Percentiles rank a stretch among this genome's conserved stretches.
phyloP scores from a whole-genome alignment of 805 yeast genomes.

The Kodamaea nitidulidarum region DNA sequence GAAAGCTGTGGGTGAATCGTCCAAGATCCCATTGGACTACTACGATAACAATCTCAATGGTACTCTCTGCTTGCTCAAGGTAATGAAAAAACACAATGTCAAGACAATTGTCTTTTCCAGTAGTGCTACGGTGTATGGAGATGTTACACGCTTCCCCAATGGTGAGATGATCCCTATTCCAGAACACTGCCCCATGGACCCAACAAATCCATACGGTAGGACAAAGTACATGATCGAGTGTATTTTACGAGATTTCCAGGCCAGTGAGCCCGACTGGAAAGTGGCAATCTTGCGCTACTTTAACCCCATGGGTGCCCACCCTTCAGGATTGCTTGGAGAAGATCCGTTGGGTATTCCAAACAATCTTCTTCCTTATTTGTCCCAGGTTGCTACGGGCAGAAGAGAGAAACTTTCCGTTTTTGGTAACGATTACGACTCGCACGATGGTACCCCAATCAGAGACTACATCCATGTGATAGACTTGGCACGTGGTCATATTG shows the following conservation, averaged over 20 bases:
- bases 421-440: constrained; percentile 3
- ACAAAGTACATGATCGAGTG: constrained; percentile 67
- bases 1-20: constrained; percentile 79
- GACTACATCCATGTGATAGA: constrained; percentile 82
- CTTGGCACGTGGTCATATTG: constrained; percentile 71
- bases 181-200: constrained; percentile 69
- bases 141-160: constrained; percentile 35
- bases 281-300: constrained; percentile 70
- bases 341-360: constrained; percentile 77
- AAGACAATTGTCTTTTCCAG: constrained; percentile 65
- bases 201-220: constrained; percentile 74
- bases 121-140: constrained; percentile 83
- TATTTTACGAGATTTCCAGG: constrained; percentile 51
- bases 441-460: constrained; percentile 44
- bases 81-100: constrained; percentile 46
- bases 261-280: constrained; percentile 32
- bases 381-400: constrained; percentile 74
- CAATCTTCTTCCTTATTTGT: constrained; percentile 68
- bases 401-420: constrained; percentile 21
- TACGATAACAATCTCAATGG: constrained; percentile 1
- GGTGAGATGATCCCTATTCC: constrained; percentile 73
- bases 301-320: constrained; percentile 85
- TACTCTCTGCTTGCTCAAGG: constrained; percentile 38
- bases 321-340: constrained; percentile 76
- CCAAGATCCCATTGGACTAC: constrained; percentile 10